These are phyloP conservation scores for Emmonsia crescens DNA, from an alignment of 2,329 filamentous ascomycete genomes.

Conservation along the genomic window DNA sequence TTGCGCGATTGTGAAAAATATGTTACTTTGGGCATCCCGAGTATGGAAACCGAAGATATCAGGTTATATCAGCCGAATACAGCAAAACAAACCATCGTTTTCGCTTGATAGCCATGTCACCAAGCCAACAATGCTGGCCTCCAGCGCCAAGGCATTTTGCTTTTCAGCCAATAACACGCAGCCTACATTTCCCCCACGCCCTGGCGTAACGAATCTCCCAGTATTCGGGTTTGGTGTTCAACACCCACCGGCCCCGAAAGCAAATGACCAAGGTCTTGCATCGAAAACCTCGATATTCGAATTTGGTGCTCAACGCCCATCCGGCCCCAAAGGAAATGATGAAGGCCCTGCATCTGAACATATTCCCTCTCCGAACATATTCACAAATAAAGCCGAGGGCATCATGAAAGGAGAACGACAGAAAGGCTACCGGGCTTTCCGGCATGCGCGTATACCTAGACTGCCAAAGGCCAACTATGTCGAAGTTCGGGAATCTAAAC, in stretches of 20 bases:
- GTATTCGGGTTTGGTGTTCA: not conserved
- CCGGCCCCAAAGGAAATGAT: not conserved
- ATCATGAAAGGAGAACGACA: not conserved
- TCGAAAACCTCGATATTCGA: not conserved
- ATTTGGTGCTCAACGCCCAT: not conserved
- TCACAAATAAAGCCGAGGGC: not conserved
- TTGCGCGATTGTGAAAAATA: not conserved
- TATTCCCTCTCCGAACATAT: too few relatives aligned
- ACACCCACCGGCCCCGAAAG: not conserved
- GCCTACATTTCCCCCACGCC: not conserved
- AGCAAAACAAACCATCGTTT: not conserved
- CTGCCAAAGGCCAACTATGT: not conserved
- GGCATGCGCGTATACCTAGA: not conserved
- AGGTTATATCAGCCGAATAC: not conserved
- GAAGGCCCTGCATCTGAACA: not conserved
- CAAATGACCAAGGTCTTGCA: not conserved
- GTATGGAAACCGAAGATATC: not conserved
- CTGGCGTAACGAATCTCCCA: not conserved
- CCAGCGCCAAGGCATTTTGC: not conserved
- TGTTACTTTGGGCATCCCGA: constrained; percentile 1
- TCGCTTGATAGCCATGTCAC: too few relatives aligned
- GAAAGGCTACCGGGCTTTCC: not conserved
- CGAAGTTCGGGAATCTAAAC: not conserved
- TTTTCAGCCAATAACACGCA: not conserved
- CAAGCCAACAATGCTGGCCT: not conserved